phyloP scores from a whole-genome alignment of 148 eudicot species.

The Agrostemma githago region DNA sequence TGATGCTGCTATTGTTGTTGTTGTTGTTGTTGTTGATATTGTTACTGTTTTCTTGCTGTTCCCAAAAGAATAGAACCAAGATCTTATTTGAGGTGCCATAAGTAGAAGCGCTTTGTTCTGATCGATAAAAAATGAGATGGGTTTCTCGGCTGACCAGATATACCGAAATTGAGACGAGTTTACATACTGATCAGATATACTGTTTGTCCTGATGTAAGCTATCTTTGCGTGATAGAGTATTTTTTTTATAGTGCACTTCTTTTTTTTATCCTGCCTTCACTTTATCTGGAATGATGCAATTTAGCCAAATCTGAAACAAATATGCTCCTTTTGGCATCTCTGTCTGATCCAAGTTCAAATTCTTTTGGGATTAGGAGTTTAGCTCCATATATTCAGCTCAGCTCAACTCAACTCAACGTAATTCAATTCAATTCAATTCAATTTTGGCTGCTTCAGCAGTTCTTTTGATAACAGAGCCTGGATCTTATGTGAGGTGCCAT shows the following conservation, averaged over 20 bases:
- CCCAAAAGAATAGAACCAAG: not conserved
- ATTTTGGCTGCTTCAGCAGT: not conserved
- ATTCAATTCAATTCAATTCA: too few relatives aligned
- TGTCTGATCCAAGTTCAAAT: not conserved
- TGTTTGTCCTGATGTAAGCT: not conserved
- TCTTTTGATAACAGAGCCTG: slow-evolving; percentile 7
- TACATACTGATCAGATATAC: slow-evolving; percentile 16
- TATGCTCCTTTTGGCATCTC: slow-evolving; percentile 40
- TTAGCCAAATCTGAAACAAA: slow-evolving; percentile 47
- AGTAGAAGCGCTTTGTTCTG: slow-evolving; percentile 37
- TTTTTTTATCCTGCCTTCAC: not conserved
- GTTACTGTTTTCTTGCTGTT: not conserved
- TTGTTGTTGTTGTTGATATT: not conserved
- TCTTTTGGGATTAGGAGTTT: not conserved
- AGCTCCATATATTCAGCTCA: too few relatives aligned
- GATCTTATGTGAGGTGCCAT: slow-evolving; percentile 22
- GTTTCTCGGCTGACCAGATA: slow-evolving; percentile 43
- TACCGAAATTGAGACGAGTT: slow-evolving; percentile 34
- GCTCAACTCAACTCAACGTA: too few relatives aligned
- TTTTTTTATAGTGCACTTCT: not conserved
- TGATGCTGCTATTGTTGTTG: not conserved
- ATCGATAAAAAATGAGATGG: slow-evolving; percentile 37
- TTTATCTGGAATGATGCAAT: slow-evolving; percentile 43
- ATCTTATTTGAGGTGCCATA: slow-evolving; percentile 21
- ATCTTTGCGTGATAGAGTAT: too few relatives aligned